Conservation (phyloP, 495 filamentous ascomycete genomes). For the Aspergillus avenaceus region DNA sequence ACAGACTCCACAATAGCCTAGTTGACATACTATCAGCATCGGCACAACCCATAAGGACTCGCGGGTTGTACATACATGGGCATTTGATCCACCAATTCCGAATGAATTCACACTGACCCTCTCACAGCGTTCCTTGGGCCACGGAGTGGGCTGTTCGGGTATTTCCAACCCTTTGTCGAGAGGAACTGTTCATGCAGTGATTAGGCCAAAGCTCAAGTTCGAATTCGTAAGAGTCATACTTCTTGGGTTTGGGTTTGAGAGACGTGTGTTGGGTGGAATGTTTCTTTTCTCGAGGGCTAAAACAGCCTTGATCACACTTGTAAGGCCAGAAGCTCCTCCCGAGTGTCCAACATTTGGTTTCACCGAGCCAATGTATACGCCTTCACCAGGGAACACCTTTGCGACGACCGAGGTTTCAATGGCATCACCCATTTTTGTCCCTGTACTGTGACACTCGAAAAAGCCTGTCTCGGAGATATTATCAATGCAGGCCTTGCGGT, state of each 20-base stretch:
- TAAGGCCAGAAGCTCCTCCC: conserved; percentile 48
- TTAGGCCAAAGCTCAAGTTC: neutral
- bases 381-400: neutral
- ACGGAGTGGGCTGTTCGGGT: conserved; percentile 16
- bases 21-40: neutral
- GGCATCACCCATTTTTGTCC: neutral
- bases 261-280: conserved; percentile 44
- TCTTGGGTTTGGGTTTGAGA: conserved; percentile 8
- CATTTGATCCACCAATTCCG: conserved; percentile 26
- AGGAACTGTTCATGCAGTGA: neutral
- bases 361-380: neutral
- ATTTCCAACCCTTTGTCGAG: conserved; percentile 16
- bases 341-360: conserved; percentile 48
- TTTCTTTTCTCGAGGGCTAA: conserved; percentile 42
- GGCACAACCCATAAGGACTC: too few species aligned
- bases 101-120: conserved; percentile 30
- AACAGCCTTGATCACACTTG: conserved; percentile 51
- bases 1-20: conserved; percentile 2
- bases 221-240: conserved; percentile 9
- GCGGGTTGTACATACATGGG: conserved; percentile 21
- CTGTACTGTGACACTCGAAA: conserved; percentile 36
- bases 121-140: conserved; percentile 15
- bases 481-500: too few species aligned
- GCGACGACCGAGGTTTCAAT: neutral
- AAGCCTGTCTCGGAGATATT: conserved; percentile 4